These are phyloP conservation scores for Clavulina sp. DNA, from an alignment of 768 basidiomycete species.

Conservation along the genomic window DNA sequence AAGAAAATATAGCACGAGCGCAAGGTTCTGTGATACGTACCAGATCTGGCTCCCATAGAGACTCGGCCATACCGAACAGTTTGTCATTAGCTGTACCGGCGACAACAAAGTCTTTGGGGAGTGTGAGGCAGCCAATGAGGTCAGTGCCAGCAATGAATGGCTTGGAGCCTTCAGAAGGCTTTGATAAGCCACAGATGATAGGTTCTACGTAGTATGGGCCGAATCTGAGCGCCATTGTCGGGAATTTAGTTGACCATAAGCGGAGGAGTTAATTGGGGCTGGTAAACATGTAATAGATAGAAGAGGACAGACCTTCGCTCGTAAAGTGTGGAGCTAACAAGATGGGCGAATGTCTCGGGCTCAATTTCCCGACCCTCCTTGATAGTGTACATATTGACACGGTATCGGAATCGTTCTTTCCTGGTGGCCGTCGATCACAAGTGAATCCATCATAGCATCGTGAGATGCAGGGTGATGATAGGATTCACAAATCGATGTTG, in stretches of 20 bases:
- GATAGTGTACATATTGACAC: conserved; percentile 98
- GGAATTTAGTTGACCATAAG: background rate
- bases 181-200: conserved; percentile 70
- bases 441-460: background rate
- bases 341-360: conserved; percentile 88
- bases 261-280: background rate
- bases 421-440: conserved; percentile 23
- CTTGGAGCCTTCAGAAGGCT: conserved; percentile 29
- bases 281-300: conserved; percentile 1
- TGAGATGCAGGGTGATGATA: background rate
- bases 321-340: conserved; percentile 89
- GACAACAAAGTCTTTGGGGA: conserved; percentile 93
- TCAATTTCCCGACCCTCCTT: conserved; percentile 96
- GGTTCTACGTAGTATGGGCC: conserved; percentile 95
- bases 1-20: background rate
- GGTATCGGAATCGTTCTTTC: conserved; percentile 77
- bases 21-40: conserved; percentile 16
- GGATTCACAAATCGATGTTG: background rate
- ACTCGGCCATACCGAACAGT: conserved; percentile 93
- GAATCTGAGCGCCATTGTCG: conserved; percentile 28
- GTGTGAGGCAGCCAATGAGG: conserved; percentile 82
- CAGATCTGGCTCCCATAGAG: conserved; percentile 94
- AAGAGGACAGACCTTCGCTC: conserved; percentile 42
- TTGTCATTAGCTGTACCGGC: conserved; percentile 85
- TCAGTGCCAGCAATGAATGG: conserved; percentile 95